phyloP scores from a whole-genome alignment of 2,329 filamentous ascomycete genomes.

The Talaromyces sp. region DNA sequence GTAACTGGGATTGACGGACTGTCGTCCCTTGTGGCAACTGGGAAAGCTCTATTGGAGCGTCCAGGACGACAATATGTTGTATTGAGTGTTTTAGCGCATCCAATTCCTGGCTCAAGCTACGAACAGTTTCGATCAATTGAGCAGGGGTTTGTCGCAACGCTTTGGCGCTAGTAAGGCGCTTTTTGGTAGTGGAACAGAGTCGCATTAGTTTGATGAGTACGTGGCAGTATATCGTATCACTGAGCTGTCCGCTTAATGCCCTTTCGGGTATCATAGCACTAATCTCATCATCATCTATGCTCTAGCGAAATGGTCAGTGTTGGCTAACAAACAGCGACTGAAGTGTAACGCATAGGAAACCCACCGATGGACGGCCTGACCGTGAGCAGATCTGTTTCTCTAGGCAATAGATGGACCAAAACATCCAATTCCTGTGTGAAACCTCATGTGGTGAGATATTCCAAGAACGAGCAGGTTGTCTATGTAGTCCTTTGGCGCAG shows the following conservation, averaged over 20 bases:
- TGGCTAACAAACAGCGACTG: background rate
- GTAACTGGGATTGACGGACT: background rate
- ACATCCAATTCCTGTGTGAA: background rate
- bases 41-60: background rate
- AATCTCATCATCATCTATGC: background rate
- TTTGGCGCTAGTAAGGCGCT: background rate
- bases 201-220: background rate
- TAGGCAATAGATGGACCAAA: background rate
- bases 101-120: background rate
- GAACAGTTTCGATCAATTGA: background rate
- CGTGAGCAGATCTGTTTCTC: background rate
- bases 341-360: background rate
- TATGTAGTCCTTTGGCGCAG: background rate
- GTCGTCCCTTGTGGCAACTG: background rate
- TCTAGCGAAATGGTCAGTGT: background rate
- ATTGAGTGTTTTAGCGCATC: background rate
- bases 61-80: background rate
- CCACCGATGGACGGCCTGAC: background rate
- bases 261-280: background rate
- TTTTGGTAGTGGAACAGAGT: background rate
- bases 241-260: background rate
- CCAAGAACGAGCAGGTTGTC: background rate
- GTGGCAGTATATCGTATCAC: background rate
- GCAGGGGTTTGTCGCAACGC: background rate
- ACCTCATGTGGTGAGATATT: background rate